Base-by-base conservation (phyloP, 164 flowering plant genomes). In the Vitis cinerea region DNA sequence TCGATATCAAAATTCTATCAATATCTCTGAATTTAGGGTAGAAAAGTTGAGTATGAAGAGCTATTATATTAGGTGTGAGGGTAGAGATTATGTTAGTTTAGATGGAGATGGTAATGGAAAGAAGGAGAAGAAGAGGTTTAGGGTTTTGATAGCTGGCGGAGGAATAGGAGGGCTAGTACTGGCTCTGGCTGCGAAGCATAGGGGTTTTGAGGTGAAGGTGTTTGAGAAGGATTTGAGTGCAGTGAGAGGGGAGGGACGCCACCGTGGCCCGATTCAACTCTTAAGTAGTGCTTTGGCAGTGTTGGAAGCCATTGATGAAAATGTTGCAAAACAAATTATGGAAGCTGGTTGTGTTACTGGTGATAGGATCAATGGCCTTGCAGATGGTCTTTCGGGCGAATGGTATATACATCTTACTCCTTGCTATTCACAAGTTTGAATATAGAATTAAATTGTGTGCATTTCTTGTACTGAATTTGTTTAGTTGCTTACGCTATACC, bases 141-240 rank as follows among this genome's bases (percentile, higher is more conserved):
- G 72, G 65, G 68, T 81, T 64, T 30, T 81, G 67, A 66, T 81
- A 59, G 81, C 84, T 0, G 84, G 84, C 2, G 83, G 81, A 3
- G 83, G 83, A 30, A 54, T 81, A 64, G 83, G 79, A 11, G 83
- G 81, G 19, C n/a, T 81, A 56, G 83, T 81, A 1, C 57, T 81
- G 54, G 81, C 81, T 27, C 30, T 78, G 65, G 80, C 81, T 0
- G 81, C 81, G 0, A 81, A 75, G 63, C 64, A 78, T 12, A 65
- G 59, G 51, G 83, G 83, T n/a, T 78, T 73, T 59, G 79, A 75
- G 17, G 79, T 81, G 2, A 73, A 67, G 52, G 84, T 81, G 63
- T 78, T 81, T 69, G 84, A 81, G 71, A 78, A 73, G 69, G 64
- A 81, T 30, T 59, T 73, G 72, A 81, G 81, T 75, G 81, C 78